phyloP scores from a whole-genome alignment of 805 yeast species.

The Monosporozyma solicola region DNA sequence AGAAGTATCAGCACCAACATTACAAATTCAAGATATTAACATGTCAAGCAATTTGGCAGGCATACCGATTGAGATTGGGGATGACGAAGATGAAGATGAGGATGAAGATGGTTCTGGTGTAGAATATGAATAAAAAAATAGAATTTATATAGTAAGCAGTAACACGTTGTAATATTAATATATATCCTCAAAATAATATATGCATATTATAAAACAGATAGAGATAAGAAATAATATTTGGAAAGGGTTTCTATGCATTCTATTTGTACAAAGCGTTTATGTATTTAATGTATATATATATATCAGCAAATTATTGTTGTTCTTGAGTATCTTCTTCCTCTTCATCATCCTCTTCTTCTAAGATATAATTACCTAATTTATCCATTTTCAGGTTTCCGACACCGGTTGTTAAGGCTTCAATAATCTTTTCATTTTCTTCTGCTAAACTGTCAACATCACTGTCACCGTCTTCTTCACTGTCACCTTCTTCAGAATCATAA shows the following conservation, averaged over 20 bases:
- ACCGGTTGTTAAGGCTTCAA: slow-evolving; percentile 60
- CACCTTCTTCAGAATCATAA: slow-evolving; percentile 25
- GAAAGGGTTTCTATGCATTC: neutral
- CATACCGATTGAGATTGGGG: slow-evolving; percentile 23
- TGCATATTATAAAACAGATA: too few relatives aligned
- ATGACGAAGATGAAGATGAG: slow-evolving; percentile 26
- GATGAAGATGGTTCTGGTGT: slow-evolving; percentile 32
- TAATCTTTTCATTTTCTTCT: slow-evolving; percentile 51
- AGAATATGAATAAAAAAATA: slow-evolving; percentile 24
- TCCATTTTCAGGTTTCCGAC: slow-evolving; percentile 66
- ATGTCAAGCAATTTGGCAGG: slow-evolving; percentile 18
- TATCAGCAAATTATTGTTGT: neutral
- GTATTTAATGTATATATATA: neutral
- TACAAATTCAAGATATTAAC: slow-evolving; percentile 12
- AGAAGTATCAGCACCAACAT: slow-evolving; percentile 25
- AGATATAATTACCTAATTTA: slow-evolving; percentile 69
- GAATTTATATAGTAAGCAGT: neutral
- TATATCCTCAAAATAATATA: neutral
- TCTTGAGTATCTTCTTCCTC: neutral
- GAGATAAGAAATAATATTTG: neutral
- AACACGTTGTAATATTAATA: neutral
- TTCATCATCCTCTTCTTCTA: slow-evolving; percentile 35
- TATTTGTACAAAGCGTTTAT: neutral
- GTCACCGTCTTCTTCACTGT: slow-evolving; percentile 24
- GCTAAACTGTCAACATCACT: slow-evolving; percentile 30